Base-by-base conservation (phyloP, 257 asterid genomes). In the Solanum pennellii region DNA sequence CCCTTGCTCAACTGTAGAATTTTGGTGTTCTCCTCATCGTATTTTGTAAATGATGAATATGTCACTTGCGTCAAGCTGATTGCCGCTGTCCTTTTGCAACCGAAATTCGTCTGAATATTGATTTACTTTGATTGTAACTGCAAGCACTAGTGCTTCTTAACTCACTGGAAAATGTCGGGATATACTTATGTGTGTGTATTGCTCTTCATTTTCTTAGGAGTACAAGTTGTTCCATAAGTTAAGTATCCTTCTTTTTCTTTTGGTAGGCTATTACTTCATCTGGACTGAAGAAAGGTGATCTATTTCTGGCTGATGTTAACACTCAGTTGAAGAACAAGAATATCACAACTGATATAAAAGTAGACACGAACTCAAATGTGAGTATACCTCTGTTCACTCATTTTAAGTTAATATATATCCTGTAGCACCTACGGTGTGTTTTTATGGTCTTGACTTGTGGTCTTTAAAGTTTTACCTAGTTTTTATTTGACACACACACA, bases 211-310 rank as follows among this genome's bases (percentile, higher is more conserved):
- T 47, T 20, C 12, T 49, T 20, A 82, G 68, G 65, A 82, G 13
- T 79, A 45, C 42, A 45, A 79, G 23, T 79, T 79, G 9, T 79
- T 79, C 60, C 31, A 13, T 16, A 45, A 42, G 37, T 25, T 29
- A 27, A 80, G 29, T 15, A 31, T 37, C 44, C 23, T 31, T 27
- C 5, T 29, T 13, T 18, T 5, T 80, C 68, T 29, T 47, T 80
- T 45, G 85, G 59, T 80, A 80, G 85, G 85, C 85, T 29, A 47
- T 80, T 47, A 80, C 85, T 16, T 80, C 85, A 45, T 45, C 85
- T 27, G 68, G 85, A 47, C 44, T 80, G 68, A 80, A 80, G 85
- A 80, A 80, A 80, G 85, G 85, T 80, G 85, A 80, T 80, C 85
- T 80, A 31, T 82, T 82, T 82, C 45, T 82, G 69, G 44, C 85